Evolutionary conservation across 768 basidiomycete genomes (phyloP), one percentile per base, ranked within the genome.

Genomic region (Chalciporus piperatus): DNA sequence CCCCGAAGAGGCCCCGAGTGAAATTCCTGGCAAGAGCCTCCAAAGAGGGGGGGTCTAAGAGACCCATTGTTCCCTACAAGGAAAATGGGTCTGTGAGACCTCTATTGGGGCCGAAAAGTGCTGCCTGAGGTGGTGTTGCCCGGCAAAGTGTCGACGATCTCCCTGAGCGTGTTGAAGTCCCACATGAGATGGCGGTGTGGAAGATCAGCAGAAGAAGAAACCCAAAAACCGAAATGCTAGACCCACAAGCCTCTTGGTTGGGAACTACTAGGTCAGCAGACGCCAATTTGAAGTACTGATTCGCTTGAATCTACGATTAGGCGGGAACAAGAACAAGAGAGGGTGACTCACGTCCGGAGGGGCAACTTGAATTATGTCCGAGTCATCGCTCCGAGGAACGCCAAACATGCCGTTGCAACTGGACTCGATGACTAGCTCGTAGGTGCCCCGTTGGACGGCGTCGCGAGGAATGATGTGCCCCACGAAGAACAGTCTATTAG

Each of bases 331-430:
- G 40, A 42, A n/a, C 23, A 23, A 41, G 32, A 42, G 33, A 64
- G 30, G 58, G 6, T 14, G 41, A 69, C 86, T 62, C 57, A 86
- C 84, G 61, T 96, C 91, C 0, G 94, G 94, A 35, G 93, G 90
- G 3, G 81, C 79, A 47, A 96, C 90, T n/a, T n/a, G n/a, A 0
- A 79, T 87, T n/a, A n/a, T n/a, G n/a, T n/a, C n/a, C n/a, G n/a
- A n/a, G 62, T 93, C 87, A 2, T 88, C 89, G 46, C 76, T 80
- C 82, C 78, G 83, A 0, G 87, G 86, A 0, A 92, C 84, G 35
- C 96, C 96, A 61, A 97, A 97, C 93, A 98, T 96, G 45, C 90
- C 95, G 55, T 98, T 98, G 74, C 90, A 93, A 59, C 83, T 86
- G 2, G 83, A 84, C 65, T 91, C 89, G 55, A 91, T 84, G 55